Percentiles rank a stretch among this genome's conserved stretches.
phyloP scores from a whole-genome alignment of 1,284 basidiomycete genomes.

The Malassezia globosa region DNA sequence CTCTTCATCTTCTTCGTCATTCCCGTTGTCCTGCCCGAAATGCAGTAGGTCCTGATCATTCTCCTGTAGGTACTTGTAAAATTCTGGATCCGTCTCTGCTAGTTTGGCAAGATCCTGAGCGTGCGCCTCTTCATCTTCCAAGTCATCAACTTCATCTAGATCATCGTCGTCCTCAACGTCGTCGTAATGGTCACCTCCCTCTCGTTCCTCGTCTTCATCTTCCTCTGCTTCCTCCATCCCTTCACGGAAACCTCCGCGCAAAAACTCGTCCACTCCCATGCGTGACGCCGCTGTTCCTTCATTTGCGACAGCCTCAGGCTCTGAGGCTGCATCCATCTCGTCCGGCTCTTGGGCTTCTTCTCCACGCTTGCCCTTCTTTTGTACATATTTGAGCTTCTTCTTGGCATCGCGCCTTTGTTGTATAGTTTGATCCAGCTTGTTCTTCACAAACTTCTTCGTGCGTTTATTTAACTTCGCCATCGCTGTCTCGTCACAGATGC shows the following conservation, averaged over 20 bases:
- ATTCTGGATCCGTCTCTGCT: conserved; percentile 90
- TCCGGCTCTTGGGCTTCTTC: conserved; percentile 16
- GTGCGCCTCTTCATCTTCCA: conserved; percentile 51
- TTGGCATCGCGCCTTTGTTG: conserved; percentile 34
- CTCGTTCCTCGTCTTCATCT: conserved; percentile 23
- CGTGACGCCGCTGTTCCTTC: conserved; percentile 20
- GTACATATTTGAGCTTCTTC: conserved; percentile 32
- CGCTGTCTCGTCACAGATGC: conserved; percentile 8
- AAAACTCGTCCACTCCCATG: conserved; percentile 44
- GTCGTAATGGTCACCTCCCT: conserved; percentile 1
- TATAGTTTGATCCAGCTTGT: conserved; percentile 35
- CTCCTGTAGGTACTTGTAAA: conserved; percentile 94
- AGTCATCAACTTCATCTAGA: conserved; percentile 33
- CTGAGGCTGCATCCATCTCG: too few relatives aligned
- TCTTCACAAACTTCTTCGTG: conserved; percentile 43
- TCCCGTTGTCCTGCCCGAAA: conserved; percentile 52
- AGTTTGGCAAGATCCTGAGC: conserved; percentile 74
- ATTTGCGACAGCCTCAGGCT: conserved; percentile 11
- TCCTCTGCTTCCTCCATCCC: conserved; percentile 27
- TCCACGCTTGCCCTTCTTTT: conserved; percentile 17
- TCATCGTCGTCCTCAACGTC: conserved; percentile 30
- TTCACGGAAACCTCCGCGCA: conserved; percentile 39
- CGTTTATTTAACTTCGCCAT: conserved; percentile 41
- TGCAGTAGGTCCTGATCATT: conserved; percentile 80
- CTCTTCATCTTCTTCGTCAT: conserved; percentile 46